phyloP scores from a whole-genome alignment of 2,329 filamentous ascomycete species.

The Cladosporium velox region DNA sequence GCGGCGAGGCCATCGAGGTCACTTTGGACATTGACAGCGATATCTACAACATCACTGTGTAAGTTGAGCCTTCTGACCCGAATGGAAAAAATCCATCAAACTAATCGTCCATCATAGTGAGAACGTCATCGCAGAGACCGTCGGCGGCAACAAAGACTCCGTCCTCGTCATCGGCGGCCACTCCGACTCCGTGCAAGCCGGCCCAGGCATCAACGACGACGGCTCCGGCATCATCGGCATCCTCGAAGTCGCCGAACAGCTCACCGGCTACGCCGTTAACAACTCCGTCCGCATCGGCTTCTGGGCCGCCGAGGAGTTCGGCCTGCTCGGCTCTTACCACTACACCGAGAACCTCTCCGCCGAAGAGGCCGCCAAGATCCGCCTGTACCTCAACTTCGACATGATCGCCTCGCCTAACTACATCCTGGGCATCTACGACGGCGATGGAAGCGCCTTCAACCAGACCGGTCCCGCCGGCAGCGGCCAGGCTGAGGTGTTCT shows the following conservation, averaged over 20 bases:
- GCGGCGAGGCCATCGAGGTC: constrained; percentile 42
- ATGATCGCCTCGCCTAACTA: constrained; percentile 70
- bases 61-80: not conserved
- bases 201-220: constrained; percentile 77
- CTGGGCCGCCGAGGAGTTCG: constrained; percentile 66
- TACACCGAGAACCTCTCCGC: constrained; percentile 42
- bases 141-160: constrained; percentile 59
- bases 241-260: constrained; percentile 59
- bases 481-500: constrained; percentile 67
- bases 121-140: constrained; percentile 64
- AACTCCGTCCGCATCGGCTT: constrained; percentile 69
- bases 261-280: constrained; percentile 71
- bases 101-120: constrained; percentile 32
- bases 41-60: constrained; percentile 49
- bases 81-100: not conserved
- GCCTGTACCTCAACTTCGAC: constrained; percentile 70
- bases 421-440: constrained; percentile 58
- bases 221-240: constrained; percentile 67
- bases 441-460: constrained; percentile 58
- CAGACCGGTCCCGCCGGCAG: constrained; percentile 62
- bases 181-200: constrained; percentile 61
- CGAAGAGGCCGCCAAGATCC: constrained; percentile 59
- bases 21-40: constrained; percentile 47
- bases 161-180: constrained; percentile 62
- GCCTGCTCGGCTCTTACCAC: constrained; percentile 59